A percentile compares a stretch with the other conserved stretches of the same genome.
phyloP scores from a whole-genome alignment of 352 stramenopile species.

The Globisporangium spinosum region DNA sequence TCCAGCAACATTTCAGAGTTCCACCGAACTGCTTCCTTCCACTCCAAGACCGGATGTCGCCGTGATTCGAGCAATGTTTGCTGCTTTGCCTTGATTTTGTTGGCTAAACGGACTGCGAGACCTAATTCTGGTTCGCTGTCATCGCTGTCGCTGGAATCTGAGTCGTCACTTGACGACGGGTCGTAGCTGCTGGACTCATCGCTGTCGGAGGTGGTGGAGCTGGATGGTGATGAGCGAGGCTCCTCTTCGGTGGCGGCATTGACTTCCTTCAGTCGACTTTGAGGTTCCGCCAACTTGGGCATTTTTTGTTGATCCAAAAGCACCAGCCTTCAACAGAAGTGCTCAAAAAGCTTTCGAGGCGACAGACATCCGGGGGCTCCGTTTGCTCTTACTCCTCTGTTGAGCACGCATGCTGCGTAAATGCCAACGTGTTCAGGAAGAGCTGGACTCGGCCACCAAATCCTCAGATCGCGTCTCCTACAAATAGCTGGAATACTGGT shows the following conservation, averaged over 20 bases:
- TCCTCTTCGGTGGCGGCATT: background rate
- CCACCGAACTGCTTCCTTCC: conserved; percentile 41
- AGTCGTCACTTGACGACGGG: conserved; percentile 16
- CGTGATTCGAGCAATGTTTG: conserved; percentile 38
- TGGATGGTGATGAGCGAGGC: background rate
- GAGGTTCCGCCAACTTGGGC: background rate
- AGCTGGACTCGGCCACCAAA: background rate
- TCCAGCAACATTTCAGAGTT: conserved; percentile 35
- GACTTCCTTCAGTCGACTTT: background rate
- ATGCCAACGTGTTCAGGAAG: background rate
- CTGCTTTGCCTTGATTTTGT: conserved; percentile 33
- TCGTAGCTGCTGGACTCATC: conserved; percentile 20
- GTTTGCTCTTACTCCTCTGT: background rate
- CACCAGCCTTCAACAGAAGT: background rate
- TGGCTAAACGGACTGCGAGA: conserved; percentile 23
- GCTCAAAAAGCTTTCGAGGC: no score
- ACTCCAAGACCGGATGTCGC: conserved; percentile 46
- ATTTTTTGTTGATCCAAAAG: background rate
- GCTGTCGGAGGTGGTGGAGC: background rate
- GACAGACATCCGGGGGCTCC: background rate
- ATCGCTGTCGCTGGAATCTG: conserved; percentile 30
- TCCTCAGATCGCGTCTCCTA: background rate
- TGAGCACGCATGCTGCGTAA: background rate
- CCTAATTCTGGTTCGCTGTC: conserved; percentile 28
- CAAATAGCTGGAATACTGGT: conserved; percentile 7